phyloP scores from a whole-genome alignment of 2,329 filamentous ascomycete genomes.

The Dryadomyces sulphureus region DNA sequence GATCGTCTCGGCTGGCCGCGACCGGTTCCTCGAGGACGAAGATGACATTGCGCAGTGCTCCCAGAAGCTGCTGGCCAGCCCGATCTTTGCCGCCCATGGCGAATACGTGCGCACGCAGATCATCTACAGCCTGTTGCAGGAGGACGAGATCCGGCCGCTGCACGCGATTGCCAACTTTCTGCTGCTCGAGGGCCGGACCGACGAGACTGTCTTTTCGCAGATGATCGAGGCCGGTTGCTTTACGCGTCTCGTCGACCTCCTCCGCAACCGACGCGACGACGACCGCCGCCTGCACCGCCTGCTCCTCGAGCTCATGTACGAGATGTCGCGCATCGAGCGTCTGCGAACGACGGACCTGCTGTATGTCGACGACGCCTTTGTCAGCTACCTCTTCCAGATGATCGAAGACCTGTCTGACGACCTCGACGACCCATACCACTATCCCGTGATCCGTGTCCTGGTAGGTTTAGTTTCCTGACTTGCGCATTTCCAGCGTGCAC shows the following conservation, averaged over 20 bases:
- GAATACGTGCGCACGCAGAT: conserved; percentile 89
- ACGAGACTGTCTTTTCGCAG: conserved; percentile 66
- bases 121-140: conserved; percentile 78
- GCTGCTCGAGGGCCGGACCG: conserved; percentile 67
- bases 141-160: conserved; percentile 69
- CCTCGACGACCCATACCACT: conserved; percentile 85
- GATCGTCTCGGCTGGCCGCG: conserved; percentile 62
- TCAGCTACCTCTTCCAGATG: conserved; percentile 69
- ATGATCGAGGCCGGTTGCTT: conserved; percentile 85
- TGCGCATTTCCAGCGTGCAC: background rate
- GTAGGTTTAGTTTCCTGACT: conserved; percentile 32
- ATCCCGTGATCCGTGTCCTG: conserved; percentile 82
- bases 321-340: conserved; percentile 87
- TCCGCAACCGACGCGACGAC: conserved; percentile 48
- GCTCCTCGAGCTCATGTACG: conserved; percentile 80
- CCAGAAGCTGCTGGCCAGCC: conserved; percentile 61
- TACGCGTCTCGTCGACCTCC: conserved; percentile 65
- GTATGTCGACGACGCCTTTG: conserved; percentile 67
- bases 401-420: conserved; percentile 83
- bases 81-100: conserved; percentile 57
- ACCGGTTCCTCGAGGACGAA: conserved; percentile 59
- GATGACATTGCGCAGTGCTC: conserved; percentile 71
- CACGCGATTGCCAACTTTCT: conserved; percentile 74
- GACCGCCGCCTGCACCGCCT: conserved; percentile 64
- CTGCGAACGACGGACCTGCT: conserved; percentile 61